A percentile compares a stretch with the other conserved stretches of the same genome.
phyloP scores from a whole-genome alignment of 1,139 yeast species.

The Groenewaldozyma sp. region DNA sequence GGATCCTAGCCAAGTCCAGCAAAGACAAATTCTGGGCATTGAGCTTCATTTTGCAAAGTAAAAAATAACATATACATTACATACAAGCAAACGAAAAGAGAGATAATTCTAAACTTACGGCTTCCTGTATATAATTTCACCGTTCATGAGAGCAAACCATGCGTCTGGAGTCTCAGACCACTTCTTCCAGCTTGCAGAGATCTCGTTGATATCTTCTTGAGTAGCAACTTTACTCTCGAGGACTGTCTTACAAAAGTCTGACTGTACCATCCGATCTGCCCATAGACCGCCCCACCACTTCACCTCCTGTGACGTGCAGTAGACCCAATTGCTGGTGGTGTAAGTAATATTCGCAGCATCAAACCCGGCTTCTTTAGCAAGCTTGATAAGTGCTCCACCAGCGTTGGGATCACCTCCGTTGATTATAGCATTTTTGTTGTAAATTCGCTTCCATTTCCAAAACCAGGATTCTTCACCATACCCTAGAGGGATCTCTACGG shows the following conservation, averaged over 20 bases:
- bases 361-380: constrained; percentile 19
- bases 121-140: constrained; percentile 17
- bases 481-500: constrained; percentile 9
- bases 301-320: constrained; percentile 14
- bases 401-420: constrained; percentile 21
- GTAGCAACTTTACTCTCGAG: constrained; percentile 11
- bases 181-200: constrained; percentile 16
- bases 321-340: constrained; percentile 19
- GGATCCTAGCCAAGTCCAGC: constrained; percentile 51
- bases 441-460: constrained; percentile 14
- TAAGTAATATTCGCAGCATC: constrained; percentile 9
- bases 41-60: constrained; percentile 78
- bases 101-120: not conserved
- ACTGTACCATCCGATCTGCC: constrained; percentile 20
- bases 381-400: constrained; percentile 13
- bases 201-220: constrained; percentile 14
- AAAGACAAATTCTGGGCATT: constrained; percentile 76
- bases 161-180: constrained; percentile 19
- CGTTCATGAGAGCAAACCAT: constrained; percentile 14
- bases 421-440: constrained; percentile 15
- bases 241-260: constrained; percentile 16
- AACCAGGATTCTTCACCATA: constrained; percentile 16
- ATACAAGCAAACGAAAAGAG: no score
- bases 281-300: constrained; percentile 22
- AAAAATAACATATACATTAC: no score